Conservation (phyloP, 345 rosid genomes). For the Clarkia xantiana region DNA sequence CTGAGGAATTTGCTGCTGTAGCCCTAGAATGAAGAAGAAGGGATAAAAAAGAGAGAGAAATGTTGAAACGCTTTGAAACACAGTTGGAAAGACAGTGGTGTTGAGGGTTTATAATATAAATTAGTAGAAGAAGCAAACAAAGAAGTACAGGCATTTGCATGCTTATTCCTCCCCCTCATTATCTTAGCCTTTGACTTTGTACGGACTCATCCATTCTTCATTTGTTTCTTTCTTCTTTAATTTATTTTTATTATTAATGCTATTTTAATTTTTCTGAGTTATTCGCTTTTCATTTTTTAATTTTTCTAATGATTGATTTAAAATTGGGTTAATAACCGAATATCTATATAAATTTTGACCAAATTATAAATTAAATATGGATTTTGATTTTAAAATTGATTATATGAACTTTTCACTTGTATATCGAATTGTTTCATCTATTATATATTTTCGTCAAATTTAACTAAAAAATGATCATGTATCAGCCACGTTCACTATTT, state of each 20-base stretch:
- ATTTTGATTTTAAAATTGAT: no score
- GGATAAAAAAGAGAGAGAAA: neutral
- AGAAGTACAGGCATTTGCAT: neutral
- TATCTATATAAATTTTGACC: neutral
- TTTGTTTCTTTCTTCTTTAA: neutral
- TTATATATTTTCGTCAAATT: no score
- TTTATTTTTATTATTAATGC: neutral
- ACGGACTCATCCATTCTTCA: neutral
- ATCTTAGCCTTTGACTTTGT: neutral
- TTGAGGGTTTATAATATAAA: neutral
- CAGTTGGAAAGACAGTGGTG: no score
- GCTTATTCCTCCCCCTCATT: neutral
- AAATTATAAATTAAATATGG: no score
- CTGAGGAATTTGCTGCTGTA: neutral
- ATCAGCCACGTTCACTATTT: no score
- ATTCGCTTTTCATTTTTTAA: neutral
- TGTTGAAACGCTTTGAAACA: no score
- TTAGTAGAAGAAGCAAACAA: neutral
- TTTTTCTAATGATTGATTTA: neutral
- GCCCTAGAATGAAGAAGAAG: neutral
- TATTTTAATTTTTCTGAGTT: neutral
- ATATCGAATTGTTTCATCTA: no score
- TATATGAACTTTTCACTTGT: no score
- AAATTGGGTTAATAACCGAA: no score
- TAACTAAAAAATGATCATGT: no score